Percentiles rank a stretch among this genome's conserved stretches.
Conservation (phyloP, 176 grass and related monocot species). For the Ensete glaucum region DNA sequence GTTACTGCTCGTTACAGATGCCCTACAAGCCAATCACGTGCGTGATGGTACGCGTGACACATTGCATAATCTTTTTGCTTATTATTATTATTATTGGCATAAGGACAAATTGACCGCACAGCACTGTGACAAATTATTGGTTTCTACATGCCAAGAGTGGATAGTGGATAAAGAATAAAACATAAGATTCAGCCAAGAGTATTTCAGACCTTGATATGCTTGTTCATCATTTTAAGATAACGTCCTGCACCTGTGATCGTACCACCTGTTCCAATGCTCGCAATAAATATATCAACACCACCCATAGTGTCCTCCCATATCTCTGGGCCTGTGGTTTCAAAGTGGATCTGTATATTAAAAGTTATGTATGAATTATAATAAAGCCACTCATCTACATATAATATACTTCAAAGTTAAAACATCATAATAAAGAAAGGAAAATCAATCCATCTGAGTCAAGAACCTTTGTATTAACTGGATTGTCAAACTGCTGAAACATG, state of each 20-base stretch:
- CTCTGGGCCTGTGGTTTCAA: slow-evolving; percentile 98
- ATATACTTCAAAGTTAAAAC: not conserved
- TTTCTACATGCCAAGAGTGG: not conserved
- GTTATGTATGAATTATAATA: not conserved
- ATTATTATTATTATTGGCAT: too few relatives aligned
- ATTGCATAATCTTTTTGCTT: too few relatives aligned
- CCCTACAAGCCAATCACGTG: too few relatives aligned
- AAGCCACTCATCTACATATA: not conserved
- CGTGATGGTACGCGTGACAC: too few relatives aligned
- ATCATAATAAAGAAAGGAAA: not conserved
- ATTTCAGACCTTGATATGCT: slow-evolving; percentile 59
- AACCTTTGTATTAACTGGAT: slow-evolving; percentile 71
- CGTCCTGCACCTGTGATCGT: slow-evolving; percentile 73
- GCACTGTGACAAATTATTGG: not conserved
- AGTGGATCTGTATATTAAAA: slow-evolving; percentile 88
- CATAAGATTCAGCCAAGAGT: not conserved
- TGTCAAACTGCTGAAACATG: slow-evolving; percentile 93
- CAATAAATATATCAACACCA: slow-evolving; percentile 84
- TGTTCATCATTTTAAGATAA: slow-evolving; percentile 90
- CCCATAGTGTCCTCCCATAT: slow-evolving; percentile 94
- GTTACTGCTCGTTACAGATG: too few relatives aligned
- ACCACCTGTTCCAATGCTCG: slow-evolving; percentile 89
- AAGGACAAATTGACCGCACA: too few relatives aligned
- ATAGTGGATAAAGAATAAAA: not conserved
- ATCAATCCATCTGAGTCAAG: not conserved